Conservation (phyloP, 129 eudicot species). For the Calendula officinalis region DNA sequence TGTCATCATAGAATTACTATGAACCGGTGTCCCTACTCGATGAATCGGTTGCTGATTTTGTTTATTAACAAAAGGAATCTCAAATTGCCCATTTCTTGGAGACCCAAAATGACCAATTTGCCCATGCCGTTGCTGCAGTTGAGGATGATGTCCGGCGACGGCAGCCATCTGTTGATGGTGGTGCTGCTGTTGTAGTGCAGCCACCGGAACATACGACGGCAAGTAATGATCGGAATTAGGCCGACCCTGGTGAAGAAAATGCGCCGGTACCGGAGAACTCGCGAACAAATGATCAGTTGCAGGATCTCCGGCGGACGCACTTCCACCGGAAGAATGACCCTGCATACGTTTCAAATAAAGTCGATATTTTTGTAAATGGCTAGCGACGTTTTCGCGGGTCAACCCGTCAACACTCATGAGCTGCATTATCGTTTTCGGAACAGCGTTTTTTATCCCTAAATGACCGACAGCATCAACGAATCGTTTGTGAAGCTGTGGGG, state of each 20-base stretch:
- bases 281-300: constrained; percentile 86
- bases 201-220: constrained; percentile 61
- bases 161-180: constrained; percentile 68
- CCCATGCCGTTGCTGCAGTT: constrained; percentile 44
- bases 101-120: constrained; percentile 78
- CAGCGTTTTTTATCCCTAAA: constrained; percentile 90
- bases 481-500: constrained; percentile 90
- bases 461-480: constrained; percentile 96
- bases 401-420: constrained; percentile 95
- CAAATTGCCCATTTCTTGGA: constrained; percentile 61
- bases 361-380: constrained; percentile 85
- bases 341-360: constrained; percentile 92
- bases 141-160: constrained; percentile 37
- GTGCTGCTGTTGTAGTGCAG: constrained; percentile 45
- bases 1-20: constrained; percentile 39
- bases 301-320: constrained; percentile 48
- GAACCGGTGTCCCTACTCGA: constrained; percentile 48
- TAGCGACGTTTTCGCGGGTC: constrained; percentile 90
- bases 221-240: constrained; percentile 52
- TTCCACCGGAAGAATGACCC: constrained; percentile 49
- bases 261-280: constrained; percentile 91
- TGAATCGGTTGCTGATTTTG: constrained; percentile 43
- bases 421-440: constrained; percentile 97
- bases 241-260: constrained; percentile 60
- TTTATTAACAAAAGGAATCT: constrained; percentile 52